phyloP scores from a whole-genome alignment of 1,284 basidiomycete species.

The Apiotrichum akiyoshidainum region DNA sequence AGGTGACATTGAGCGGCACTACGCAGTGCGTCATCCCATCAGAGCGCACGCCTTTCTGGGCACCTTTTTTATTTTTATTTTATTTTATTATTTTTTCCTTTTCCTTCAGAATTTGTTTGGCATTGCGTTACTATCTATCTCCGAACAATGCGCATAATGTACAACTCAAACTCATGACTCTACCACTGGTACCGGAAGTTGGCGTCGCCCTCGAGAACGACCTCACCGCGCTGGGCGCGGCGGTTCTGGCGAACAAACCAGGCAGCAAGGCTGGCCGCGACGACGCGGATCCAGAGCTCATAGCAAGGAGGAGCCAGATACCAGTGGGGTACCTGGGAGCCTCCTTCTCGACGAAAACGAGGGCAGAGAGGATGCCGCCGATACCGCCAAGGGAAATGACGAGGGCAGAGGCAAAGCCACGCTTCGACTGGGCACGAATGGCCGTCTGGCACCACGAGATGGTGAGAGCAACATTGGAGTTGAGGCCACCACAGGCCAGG shows the following conservation, averaged over 20 bases:
- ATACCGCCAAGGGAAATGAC: conserved; percentile 50
- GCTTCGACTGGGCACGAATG: conserved; percentile 51
- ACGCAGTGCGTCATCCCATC: too few relatives aligned
- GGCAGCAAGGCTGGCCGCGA: conserved; percentile 2
- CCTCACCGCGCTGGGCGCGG: conserved; percentile 12
- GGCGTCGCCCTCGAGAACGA: conserved; percentile 15
- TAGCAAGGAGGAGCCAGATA: conserved; percentile 5
- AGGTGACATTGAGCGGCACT: too few relatives aligned
- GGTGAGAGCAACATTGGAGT: conserved; percentile 38
- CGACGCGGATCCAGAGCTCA: conserved; percentile 5
- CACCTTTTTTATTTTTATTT: too few relatives aligned
- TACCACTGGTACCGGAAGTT: conserved; percentile 16
- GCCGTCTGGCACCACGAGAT: conserved; percentile 48
- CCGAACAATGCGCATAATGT: too few relatives aligned
- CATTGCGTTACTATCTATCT: too few relatives aligned
- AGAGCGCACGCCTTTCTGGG: too few relatives aligned
- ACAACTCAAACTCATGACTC: too few relatives aligned
- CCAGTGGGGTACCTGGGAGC: conserved; percentile 16
- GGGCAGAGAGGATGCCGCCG: conserved; percentile 46
- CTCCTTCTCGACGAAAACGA: conserved; percentile 16
- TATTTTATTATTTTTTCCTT: too few relatives aligned
- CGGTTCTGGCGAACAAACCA: conserved; percentile 11
- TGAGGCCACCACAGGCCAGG: conserved; percentile 46
- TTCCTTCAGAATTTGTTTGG: too few relatives aligned
- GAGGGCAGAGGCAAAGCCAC: conserved; percentile 44